Percentiles rank a stretch among this genome's conserved stretches.
Evolutionary conservation across 441 rosid species (phyloP).

Genomic region (Adansonia madagascariensis): DNA sequence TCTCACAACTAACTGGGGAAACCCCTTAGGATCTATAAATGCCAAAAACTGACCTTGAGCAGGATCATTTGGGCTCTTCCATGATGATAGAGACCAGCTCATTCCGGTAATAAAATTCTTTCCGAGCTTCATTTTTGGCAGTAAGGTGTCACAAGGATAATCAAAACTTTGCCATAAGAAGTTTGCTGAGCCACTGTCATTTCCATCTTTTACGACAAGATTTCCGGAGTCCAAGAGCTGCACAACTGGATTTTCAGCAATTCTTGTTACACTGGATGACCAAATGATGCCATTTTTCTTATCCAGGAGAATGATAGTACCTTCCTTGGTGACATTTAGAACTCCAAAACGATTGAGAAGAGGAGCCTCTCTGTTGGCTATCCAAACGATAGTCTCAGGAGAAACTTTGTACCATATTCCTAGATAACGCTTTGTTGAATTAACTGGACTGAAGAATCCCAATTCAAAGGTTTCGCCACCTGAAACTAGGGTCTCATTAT

Average conservation of each 20-base stretch:
- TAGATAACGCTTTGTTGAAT: constrained; percentile 32
- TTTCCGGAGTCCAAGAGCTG: constrained; percentile 35
- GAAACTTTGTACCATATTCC: constrained; percentile 38
- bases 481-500: constrained; percentile 22
- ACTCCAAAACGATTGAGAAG: no score
- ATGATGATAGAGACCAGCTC: constrained; percentile 29
- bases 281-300: no score
- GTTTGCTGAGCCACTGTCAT: no score
- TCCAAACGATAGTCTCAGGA: constrained; percentile 17
- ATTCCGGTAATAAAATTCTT: constrained; percentile 19
- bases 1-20: constrained; percentile 23
- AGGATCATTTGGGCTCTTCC: constrained; percentile 24
- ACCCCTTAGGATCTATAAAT: constrained; percentile 24
- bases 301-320: no score
- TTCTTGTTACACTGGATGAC: not conserved
- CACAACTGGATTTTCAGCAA: constrained; percentile 20
- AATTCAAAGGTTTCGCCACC: not conserved
- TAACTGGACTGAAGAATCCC: constrained; percentile 38
- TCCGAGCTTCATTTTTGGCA: constrained; percentile 7
- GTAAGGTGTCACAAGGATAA: constrained; percentile 1
- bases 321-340: no score
- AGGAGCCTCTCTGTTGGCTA: no score
- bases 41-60: constrained; percentile 10
- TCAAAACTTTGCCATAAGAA: constrained; percentile 20
- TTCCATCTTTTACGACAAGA: no score